Percentiles rank a stretch among this genome's conserved stretches.
These are phyloP conservation scores for Curvularia hawaiiensis DNA, from an alignment of 2,329 filamentous ascomycete species.

Conservation along the genomic window DNA sequence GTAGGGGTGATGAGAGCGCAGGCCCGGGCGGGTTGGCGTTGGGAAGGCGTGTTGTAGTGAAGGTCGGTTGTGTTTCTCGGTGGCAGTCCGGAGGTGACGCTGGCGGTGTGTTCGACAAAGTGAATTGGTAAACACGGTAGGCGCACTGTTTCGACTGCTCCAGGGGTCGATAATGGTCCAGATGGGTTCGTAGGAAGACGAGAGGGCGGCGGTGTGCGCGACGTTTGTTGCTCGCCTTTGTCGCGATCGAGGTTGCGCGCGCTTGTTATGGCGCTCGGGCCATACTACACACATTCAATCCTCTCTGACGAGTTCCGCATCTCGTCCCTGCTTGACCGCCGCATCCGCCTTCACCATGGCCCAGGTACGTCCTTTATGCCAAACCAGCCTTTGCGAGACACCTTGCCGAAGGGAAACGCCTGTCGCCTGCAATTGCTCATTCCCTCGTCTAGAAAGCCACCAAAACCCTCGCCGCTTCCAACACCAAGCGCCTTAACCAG, in stretches of 20 bases:
- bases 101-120: conserved; percentile 41
- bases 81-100: conserved; percentile 12
- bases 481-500: conserved; percentile 75
- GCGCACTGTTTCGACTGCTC: conserved; percentile 17
- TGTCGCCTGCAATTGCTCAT: conserved; percentile 2
- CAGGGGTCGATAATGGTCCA: conserved; percentile 10
- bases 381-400: not conserved
- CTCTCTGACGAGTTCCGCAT: conserved; percentile 1
- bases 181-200: conserved; percentile 1
- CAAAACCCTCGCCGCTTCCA: conserved; percentile 74
- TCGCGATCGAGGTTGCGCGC: conserved; percentile 10
- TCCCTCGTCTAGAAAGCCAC: conserved; percentile 53
- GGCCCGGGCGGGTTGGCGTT: conserved; percentile 9
- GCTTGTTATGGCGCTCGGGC: conserved; percentile 7
- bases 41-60: conserved; percentile 13
- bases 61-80: conserved; percentile 27
- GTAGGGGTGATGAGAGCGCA: conserved; percentile 5
- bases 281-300: conserved; percentile 6
- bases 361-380: conserved; percentile 4
- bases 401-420: not conserved
- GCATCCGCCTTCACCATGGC: conserved; percentile 12
- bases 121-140: conserved; percentile 42
- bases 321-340: not conserved
- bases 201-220: conserved; percentile 4
- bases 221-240: conserved; percentile 9